phyloP scores from a whole-genome alignment of 306 rosid genomes.

The Mimosa bimucronata region DNA sequence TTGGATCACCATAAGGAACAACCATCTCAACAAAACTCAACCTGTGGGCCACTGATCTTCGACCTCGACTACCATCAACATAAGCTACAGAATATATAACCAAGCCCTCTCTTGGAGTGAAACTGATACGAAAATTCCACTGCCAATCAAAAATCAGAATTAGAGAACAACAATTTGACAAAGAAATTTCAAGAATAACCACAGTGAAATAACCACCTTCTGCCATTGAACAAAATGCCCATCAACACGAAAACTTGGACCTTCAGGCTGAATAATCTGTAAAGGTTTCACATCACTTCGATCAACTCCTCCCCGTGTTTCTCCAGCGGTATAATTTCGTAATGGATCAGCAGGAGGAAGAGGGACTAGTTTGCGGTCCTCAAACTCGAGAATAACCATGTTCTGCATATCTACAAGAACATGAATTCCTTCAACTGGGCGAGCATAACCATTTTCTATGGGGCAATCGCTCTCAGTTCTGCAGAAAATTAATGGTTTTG shows the following conservation, averaged over 20 bases:
- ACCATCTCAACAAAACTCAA: conserved; percentile 88
- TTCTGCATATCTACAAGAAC: conserved; percentile 88
- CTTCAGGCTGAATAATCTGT: conserved; percentile 78
- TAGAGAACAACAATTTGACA: conserved; percentile 6
- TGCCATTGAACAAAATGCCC: conserved; percentile 82
- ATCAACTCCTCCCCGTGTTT: conserved; percentile 83
- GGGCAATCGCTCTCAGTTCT: conserved; percentile 91
- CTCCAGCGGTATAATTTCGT: conserved; percentile 76
- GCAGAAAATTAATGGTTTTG: conserved; percentile 79
- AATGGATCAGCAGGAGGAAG: conserved; percentile 86
- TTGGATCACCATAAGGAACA: conserved; percentile 88
- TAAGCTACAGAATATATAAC: conserved; percentile 73
- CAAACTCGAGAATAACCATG: conserved; percentile 78
- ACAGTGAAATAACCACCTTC: conserved; percentile 51
- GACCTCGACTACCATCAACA: conserved; percentile 75
- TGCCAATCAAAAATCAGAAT: conserved; percentile 45
- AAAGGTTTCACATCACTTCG: conserved; percentile 81
- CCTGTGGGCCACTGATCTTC: conserved; percentile 78
- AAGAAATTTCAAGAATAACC: conserved; percentile 24
- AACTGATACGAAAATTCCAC: conserved; percentile 88
- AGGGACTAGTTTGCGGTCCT: conserved; percentile 76
- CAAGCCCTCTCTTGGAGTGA: conserved; percentile 78
- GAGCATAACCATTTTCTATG: conserved; percentile 88
- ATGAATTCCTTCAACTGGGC: conserved; percentile 86
- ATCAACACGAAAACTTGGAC: conserved; percentile 82